phyloP scores from a whole-genome alignment of 2,329 filamentous ascomycete genomes.

The Ophiobolus disseminans region DNA sequence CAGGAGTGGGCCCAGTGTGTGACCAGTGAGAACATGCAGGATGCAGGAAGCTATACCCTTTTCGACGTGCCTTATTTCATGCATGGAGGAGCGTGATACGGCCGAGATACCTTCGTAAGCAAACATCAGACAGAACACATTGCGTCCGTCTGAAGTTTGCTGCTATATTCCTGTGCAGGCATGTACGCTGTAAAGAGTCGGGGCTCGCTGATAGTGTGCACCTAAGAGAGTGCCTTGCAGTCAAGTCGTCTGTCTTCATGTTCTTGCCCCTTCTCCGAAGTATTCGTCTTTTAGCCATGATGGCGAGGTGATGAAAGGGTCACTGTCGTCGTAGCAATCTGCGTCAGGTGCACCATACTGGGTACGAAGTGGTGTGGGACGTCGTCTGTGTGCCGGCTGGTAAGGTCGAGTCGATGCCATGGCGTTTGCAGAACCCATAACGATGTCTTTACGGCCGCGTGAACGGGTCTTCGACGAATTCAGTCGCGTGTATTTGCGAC shows the following conservation, averaged over 20 bases:
- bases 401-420: neutral
- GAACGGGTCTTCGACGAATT: neutral
- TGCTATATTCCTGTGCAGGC: no score
- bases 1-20: neutral
- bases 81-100: no score
- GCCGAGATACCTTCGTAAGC: no score
- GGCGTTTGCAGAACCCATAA: neutral
- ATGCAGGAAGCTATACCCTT: slow-evolving; percentile 7
- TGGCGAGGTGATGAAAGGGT: slow-evolving; percentile 17
- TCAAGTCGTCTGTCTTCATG: neutral
- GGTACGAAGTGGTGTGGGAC: neutral
- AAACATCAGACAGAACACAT: no score
- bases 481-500: slow-evolving; percentile 3
- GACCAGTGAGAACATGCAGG: slow-evolving; percentile 4
- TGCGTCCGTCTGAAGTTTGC: no score
- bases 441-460: slow-evolving; percentile 1
- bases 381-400: neutral
- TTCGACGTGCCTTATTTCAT: no score
- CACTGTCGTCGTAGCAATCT: neutral
- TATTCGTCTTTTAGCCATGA: slow-evolving; percentile 13
- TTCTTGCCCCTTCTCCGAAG: neutral
- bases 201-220: no score
- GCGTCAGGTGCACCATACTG: neutral
- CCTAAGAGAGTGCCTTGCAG: no score
- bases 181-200: no score